Evolutionary conservation across 305 asterid species (phyloP), one percentile per base, ranked within the genome.

Genomic region (Fraxinus nigra): DNA sequence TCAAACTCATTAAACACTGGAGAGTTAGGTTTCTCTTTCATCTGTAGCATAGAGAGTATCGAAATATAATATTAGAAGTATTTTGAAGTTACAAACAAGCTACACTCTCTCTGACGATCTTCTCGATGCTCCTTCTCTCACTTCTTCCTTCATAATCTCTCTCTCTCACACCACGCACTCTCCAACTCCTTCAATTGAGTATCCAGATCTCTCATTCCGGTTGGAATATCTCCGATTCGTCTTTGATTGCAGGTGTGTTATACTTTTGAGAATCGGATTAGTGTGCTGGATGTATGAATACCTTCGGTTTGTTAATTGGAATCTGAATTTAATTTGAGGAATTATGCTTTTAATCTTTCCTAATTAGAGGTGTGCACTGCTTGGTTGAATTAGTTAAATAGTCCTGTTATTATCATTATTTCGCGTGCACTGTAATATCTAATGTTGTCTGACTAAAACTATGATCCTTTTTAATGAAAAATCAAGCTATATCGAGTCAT

Each of bases 21-120:
- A 46, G 61, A 37, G 79, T 73, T 82, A 59, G 82, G 69, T 81
- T 40, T 22, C 38, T 80, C 30, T 18, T 32, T 32, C 32, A 0
- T 43, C 61, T 48, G 7, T 11, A 10, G 82, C 90, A 83, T 89
- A 80, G 87, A 81, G 80, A 85, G 51, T 79, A 85, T 85, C 89
- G 90, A 89, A 82, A 85, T 69, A 32, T 81, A 65, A 37, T 74
- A 80, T 81, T 72, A 78, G 70, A 26, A 51, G 46, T 13, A 76
- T 13, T 46, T 46, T 46, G 82, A 37, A 72, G 43, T 82, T 54
- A 26, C 13, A 80, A 82, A 75, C 70, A 65, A 61, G 72, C 70
- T 69, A 24, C 72, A 24, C 81, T 78, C 78, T 37, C 56, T 6
- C 48, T 70, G 87, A 78, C 91, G 89, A 85, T 85, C 86, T 78